Evolutionary conservation across 306 rosid genomes (phyloP).

Genomic region (Acacia acuminata): DNA sequence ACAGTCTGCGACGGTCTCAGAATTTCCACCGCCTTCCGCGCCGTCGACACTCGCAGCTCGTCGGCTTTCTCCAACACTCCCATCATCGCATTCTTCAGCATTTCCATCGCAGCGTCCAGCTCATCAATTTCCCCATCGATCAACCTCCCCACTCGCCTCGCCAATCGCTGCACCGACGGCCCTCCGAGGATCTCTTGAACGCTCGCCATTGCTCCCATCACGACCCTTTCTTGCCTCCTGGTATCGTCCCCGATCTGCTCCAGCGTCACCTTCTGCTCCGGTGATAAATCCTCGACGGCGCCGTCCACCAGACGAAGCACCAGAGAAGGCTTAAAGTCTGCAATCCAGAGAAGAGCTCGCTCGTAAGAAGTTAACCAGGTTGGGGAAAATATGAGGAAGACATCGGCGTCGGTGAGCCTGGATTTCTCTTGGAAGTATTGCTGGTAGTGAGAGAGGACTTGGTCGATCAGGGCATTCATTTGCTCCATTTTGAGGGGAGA

Average conservation of each 20-base stretch:
- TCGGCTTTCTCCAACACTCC: slow-evolving; percentile 37
- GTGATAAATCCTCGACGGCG: slow-evolving; percentile 10
- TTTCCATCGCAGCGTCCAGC: not conserved
- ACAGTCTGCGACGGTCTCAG: slow-evolving; percentile 36
- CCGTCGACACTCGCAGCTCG: slow-evolving; percentile 25
- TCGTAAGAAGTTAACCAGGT: slow-evolving; percentile 50
- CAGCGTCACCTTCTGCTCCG: slow-evolving; percentile 4
- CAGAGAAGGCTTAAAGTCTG: slow-evolving; percentile 39
- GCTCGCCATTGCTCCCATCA: slow-evolving; percentile 34
- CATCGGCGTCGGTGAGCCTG: slow-evolving; percentile 29
- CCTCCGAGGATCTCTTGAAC: slow-evolving; percentile 46
- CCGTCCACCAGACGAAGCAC: slow-evolving; percentile 29
- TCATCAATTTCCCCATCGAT: slow-evolving; percentile 26
- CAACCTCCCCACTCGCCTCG: slow-evolving; percentile 23
- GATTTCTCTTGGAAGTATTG: slow-evolving; percentile 34
- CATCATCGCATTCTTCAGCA: slow-evolving; percentile 24
- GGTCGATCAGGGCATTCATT: slow-evolving; percentile 25
- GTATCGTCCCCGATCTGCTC: slow-evolving; percentile 29
- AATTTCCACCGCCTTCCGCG: slow-evolving; percentile 35
- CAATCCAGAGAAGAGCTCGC: slow-evolving; percentile 44
- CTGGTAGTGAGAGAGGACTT: slow-evolving; percentile 40
- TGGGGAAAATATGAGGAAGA: slow-evolving; percentile 35
- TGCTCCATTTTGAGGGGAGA: not conserved
- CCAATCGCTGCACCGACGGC: slow-evolving; percentile 26
- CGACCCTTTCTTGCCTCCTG: slow-evolving; percentile 22